Evolutionary conservation across 1,284 basidiomycete genomes (phyloP), one percentile per base, ranked within the genome.

Genomic region (Fomitopsis schrenkii): DNA sequence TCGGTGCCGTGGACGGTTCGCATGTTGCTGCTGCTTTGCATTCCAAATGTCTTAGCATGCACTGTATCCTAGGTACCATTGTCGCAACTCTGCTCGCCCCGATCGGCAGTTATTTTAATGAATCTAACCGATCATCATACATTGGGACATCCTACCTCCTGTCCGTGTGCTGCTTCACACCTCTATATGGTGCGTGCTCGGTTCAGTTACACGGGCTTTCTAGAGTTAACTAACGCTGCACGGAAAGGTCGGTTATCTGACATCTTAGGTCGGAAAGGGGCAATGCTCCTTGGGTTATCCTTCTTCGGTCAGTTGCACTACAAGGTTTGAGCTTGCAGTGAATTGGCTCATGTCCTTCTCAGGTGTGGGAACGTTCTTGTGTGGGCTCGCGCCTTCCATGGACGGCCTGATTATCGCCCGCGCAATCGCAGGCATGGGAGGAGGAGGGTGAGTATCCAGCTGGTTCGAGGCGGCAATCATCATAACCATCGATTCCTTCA

Each of bases 81-180:
- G 88, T 90, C 62, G 91, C 91, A 36, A 93, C 91, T 0, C 80
- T 94, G 53, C 76, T 91, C 61, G 83, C 87, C 26, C 88, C 91
- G 57, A 92, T 93, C 67, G 91, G 91, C 55, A 91, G 87, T 69
- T 82, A 89, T 71, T 92, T 92, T 75, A 80, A 86, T 75, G 83
- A 92, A 77, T 83, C 90, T 66, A 83, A 90, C 76, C 86, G 91
- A 65, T 85, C 92, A 2, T 91, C 91, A 3, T 95, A 95, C 77
- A 87, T 96, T 59, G 94, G 93, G 33, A 94, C 93, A 10, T 86
- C 93, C 3, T 94, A 94, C 76, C 80, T 96, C 64, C 79, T 96
- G 54, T 93, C 91, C 45, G 88, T 95, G 54, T 96, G 91, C 73
- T 95, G 93, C 76, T 95, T 95, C 71, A 95, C 93, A 19, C 93